These are phyloP conservation scores for Candida multigemmis DNA, from an alignment of 805 yeast genomes.

Conservation along the genomic window DNA sequence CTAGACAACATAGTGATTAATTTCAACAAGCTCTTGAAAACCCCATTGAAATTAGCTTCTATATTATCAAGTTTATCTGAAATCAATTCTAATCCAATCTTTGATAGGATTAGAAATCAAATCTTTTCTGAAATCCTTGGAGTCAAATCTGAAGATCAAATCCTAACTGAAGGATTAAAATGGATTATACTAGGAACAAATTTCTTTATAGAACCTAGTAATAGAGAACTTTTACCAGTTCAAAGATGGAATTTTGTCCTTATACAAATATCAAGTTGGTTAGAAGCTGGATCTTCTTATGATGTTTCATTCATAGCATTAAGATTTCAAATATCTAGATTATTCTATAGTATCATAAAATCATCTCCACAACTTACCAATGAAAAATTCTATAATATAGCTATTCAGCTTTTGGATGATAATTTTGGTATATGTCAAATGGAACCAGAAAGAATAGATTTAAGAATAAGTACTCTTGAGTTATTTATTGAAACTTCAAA, in stretches of 20 bases:
- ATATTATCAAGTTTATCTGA: conserved; percentile 23
- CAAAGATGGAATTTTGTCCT: conserved; percentile 61
- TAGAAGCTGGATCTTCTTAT: conserved; percentile 53
- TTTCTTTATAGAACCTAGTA: conserved; percentile 18
- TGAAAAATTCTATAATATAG: conserved; percentile 27
- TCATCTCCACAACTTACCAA: conserved; percentile 8
- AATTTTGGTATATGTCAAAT: conserved; percentile 33
- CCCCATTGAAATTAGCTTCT: conserved; percentile 21
- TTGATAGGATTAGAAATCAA: conserved; percentile 48
- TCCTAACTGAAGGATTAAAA: conserved; percentile 33
- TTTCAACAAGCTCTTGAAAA: conserved; percentile 18
- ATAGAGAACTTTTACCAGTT: conserved; percentile 41
- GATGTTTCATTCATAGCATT: conserved; percentile 43
- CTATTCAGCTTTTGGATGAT: conserved; percentile 31
- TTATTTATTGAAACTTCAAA: conserved; percentile 17
- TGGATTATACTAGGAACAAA: conserved; percentile 41
- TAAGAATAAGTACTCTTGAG: conserved; percentile 40
- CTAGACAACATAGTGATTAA: conserved; percentile 24
- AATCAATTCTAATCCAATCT: conserved; percentile 26
- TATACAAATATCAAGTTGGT: conserved; percentile 44
- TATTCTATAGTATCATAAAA: conserved; percentile 22
- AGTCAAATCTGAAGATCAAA: conserved; percentile 27
- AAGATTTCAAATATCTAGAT: conserved; percentile 42
- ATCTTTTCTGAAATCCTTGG: conserved; percentile 63
- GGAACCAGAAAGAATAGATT: conserved; percentile 28